Evolutionary conservation across 352 stramenopile species (phyloP).

Genomic region (Phytophthora crassamura): DNA sequence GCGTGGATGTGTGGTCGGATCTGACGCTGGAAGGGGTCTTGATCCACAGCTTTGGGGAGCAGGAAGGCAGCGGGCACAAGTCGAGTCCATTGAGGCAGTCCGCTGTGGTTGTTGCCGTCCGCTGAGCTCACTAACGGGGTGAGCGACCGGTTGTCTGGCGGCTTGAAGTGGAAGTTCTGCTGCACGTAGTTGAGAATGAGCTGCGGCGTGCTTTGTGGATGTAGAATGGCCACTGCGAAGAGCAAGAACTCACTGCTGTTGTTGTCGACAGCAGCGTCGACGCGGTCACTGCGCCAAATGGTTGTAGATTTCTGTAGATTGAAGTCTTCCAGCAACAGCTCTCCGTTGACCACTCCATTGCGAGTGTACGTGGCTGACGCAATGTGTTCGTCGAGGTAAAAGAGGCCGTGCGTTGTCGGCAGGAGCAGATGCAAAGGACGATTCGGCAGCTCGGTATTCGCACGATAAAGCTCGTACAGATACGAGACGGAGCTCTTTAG

Average conservation of each 20-base stretch:
- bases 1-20: conserved; percentile 61
- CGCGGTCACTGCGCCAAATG: conserved; percentile 2
- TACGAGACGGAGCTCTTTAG: conserved; percentile 59
- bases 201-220: conserved; percentile 56
- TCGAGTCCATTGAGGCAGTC: conserved; percentile 23
- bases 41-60: conserved; percentile 51
- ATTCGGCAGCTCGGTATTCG: conserved; percentile 61
- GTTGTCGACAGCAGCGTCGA: conserved; percentile 1
- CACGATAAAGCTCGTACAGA: conserved; percentile 82
- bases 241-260: conserved; percentile 61
- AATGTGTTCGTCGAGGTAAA: conserved; percentile 74
- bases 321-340: conserved; percentile 77
- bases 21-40: conserved; percentile 63
- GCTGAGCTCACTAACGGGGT: conserved; percentile 17
- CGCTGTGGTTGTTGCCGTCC: conserved; percentile 25
- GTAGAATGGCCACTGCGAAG: conserved; percentile 72
- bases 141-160: conserved; percentile 31
- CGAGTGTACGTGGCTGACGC: conserved; percentile 65
- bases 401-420: conserved; percentile 67
- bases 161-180: conserved; percentile 75
- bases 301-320: conserved; percentile 43
- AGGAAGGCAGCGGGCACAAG: conserved; percentile 38
- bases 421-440: conserved; percentile 72
- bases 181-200: conserved; percentile 73
- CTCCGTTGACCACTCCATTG: conserved; percentile 70